Evolutionary conservation across 192 early-diverging fungal genomes (phyloP).

Genomic region (Backusella mclennaniae): DNA sequence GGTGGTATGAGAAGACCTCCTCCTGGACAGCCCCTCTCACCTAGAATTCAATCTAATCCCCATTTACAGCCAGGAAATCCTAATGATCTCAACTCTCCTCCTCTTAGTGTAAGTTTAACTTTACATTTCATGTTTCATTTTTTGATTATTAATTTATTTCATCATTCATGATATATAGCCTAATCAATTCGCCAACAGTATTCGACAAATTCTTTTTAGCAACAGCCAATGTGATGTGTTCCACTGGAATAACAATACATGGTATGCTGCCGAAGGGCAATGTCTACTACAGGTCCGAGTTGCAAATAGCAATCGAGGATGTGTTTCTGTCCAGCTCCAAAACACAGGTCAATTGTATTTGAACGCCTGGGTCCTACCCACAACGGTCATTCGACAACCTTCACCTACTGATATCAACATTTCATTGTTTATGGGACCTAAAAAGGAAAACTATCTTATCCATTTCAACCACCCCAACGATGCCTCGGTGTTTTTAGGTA

Average conservation of each 20-base stretch:
- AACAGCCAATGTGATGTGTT: conserved; percentile 48
- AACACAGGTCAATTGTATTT: conserved; percentile 44
- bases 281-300: conserved; percentile 48
- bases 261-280: conserved; percentile 48
- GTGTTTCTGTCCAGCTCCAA: conserved; percentile 42
- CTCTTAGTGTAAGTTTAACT: conserved; percentile 1
- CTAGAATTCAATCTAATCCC: conserved; percentile 7
- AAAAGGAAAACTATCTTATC: conserved; percentile 49
- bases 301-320: conserved; percentile 37
- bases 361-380: conserved; percentile 56
- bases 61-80: conserved; percentile 7
- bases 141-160: background rate
- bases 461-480: conserved; percentile 36
- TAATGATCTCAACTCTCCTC: conserved; percentile 15
- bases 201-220: conserved; percentile 23
- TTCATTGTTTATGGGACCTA: conserved; percentile 47
- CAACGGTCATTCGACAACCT: conserved; percentile 41
- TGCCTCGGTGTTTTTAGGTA: conserved; percentile 35
- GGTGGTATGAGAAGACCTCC: conserved; percentile 15
- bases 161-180: conserved; percentile 3
- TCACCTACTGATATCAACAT: conserved; percentile 47
- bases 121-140: background rate
- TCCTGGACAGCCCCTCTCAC: background rate
- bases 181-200: background rate
- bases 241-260: conserved; percentile 49